phyloP scores from a whole-genome alignment of 1,139 yeast genomes.

The Geotrichum australiense region DNA sequence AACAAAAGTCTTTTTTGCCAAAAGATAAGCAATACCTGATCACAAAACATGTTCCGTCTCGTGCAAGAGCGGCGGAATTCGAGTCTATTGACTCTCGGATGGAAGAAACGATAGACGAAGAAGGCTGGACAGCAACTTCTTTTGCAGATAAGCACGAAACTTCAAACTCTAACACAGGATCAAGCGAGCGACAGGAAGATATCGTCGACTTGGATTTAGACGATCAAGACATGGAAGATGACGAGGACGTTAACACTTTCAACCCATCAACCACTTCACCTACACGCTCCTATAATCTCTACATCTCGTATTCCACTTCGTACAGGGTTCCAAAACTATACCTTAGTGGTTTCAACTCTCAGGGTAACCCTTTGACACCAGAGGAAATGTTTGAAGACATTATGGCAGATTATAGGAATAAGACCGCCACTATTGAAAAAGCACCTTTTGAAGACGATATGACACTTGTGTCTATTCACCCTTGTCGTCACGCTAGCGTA shows the following conservation, averaged over 20 bases:
- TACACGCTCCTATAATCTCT: slow-evolving; percentile 75
- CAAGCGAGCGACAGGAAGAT: slow-evolving; percentile 19
- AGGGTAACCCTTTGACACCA: slow-evolving; percentile 83
- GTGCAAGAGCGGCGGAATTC: slow-evolving; percentile 61
- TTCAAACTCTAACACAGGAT: background rate
- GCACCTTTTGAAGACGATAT: slow-evolving; percentile 78
- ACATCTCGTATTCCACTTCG: slow-evolving; percentile 87
- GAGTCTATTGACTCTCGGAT: slow-evolving; percentile 39
- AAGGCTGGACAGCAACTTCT: slow-evolving; percentile 46
- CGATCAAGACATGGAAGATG: slow-evolving; percentile 30
- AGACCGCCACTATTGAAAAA: slow-evolving; percentile 92
- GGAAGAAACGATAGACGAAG: slow-evolving; percentile 40
- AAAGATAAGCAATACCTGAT: slow-evolving; percentile 77
- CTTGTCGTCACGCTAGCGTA: slow-evolving; percentile 91
- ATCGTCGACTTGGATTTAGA: slow-evolving; percentile 32
- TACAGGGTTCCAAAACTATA: slow-evolving; percentile 95
- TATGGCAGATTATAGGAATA: slow-evolving; percentile 82
- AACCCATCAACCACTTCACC: slow-evolving; percentile 29
- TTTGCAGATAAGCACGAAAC: slow-evolving; percentile 9
- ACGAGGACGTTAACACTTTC: slow-evolving; percentile 24
- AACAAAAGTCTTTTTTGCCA: slow-evolving; percentile 69
- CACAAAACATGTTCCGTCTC: slow-evolving; percentile 84
- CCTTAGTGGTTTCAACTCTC: slow-evolving; percentile 74
- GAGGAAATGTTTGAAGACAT: slow-evolving; percentile 93
- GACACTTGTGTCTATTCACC: slow-evolving; percentile 88